phyloP scores from a whole-genome alignment of 345 rosid species.

The Linum tenue region DNA sequence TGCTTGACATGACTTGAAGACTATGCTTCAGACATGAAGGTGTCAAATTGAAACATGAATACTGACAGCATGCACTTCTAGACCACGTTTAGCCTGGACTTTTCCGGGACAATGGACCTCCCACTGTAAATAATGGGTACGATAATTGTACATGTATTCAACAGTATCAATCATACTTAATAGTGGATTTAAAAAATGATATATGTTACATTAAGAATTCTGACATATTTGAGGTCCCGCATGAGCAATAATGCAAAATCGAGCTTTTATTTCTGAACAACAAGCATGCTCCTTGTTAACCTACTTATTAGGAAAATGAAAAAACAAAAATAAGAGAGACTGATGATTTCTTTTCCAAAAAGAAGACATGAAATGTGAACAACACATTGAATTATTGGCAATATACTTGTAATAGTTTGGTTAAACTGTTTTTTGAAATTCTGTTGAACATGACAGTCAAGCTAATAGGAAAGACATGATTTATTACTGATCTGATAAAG shows the following conservation, averaged over 20 bases:
- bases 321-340: not conserved
- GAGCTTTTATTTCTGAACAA: not conserved
- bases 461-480: too few relatives aligned
- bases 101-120: not conserved
- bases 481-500: not conserved
- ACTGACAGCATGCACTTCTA: not conserved
- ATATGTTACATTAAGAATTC: not conserved
- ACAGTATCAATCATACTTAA: not conserved
- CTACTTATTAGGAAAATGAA: not conserved
- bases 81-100: not conserved
- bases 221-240: not conserved
- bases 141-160: not conserved
- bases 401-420: not conserved
- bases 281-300: not conserved
- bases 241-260: not conserved
- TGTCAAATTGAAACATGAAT: not conserved
- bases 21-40: not conserved
- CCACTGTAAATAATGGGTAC: not conserved
- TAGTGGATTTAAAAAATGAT: not conserved
- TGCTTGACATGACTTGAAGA: not conserved
- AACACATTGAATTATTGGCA: not conserved
- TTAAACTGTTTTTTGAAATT: too few relatives aligned
- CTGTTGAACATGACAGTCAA: not conserved
- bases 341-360: not conserved
- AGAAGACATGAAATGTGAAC: too few relatives aligned